phyloP scores from a whole-genome alignment of 352 stramenopile genomes.

The Globisporangium solare region DNA sequence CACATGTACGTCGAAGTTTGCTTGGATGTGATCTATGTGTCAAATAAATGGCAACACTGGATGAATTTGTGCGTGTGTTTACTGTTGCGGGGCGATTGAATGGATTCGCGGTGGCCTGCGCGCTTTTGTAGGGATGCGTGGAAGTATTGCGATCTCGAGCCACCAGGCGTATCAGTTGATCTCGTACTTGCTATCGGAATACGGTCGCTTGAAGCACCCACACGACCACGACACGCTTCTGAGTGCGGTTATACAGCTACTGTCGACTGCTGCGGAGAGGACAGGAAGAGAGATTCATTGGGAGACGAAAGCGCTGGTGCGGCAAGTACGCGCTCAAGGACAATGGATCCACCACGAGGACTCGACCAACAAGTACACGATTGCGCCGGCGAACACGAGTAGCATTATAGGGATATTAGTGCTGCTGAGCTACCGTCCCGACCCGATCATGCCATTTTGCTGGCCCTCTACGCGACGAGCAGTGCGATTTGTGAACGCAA shows the following conservation, averaged over 20 bases:
- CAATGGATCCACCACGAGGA: constrained; percentile 14
- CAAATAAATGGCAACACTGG: no score
- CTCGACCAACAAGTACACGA: constrained; percentile 13
- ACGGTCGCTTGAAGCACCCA: not conserved
- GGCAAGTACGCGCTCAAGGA: not conserved
- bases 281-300: no score
- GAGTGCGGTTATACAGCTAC: not conserved
- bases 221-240: constrained; percentile 2
- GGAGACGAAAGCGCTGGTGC: no score
- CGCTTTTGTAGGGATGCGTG: not conserved
- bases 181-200: constrained; percentile 5
- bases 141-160: constrained; percentile 6
- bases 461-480: constrained; percentile 60
- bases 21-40: no score
- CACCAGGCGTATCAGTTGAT: constrained; percentile 6
- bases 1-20: not conserved
- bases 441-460: constrained; percentile 43
- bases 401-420: constrained; percentile 13
- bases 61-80: not conserved
- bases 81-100: not conserved
- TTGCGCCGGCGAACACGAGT: constrained; percentile 3
- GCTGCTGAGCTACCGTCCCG: constrained; percentile 45
- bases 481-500: constrained; percentile 58
- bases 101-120: not conserved
- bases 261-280: not conserved